Conservation (phyloP, 1,284 basidiomycete species). For the Melampsora americana region DNA sequence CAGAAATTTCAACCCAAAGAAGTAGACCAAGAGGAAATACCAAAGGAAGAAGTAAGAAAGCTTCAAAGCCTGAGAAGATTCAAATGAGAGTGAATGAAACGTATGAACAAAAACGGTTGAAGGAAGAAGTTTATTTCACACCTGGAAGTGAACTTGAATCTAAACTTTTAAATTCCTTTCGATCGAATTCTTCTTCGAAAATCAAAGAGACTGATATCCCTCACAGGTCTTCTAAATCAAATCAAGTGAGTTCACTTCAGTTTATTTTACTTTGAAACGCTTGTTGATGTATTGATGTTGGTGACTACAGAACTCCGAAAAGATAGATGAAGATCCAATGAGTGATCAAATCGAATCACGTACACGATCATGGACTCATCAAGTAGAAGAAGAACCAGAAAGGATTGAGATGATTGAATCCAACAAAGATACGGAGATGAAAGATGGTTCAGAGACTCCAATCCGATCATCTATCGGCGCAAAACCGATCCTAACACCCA, state of each 20-base stretch:
- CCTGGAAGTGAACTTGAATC: conserved; percentile 34
- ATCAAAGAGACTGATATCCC: neutral
- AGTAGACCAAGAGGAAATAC: neutral
- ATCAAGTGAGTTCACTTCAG: neutral
- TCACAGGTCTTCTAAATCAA: neutral
- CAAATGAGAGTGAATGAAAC: conserved; percentile 25
- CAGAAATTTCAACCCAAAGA: conserved; percentile 7
- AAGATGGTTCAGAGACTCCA: neutral
- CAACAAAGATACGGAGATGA: neutral
- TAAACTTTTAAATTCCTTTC: conserved; percentile 19
- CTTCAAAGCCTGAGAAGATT: conserved; percentile 6
- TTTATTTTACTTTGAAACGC: neutral
- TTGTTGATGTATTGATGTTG: neutral
- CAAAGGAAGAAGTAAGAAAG: neutral
- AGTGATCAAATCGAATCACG: neutral
- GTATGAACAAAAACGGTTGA: conserved; percentile 31
- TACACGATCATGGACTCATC: neutral
- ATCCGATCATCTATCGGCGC: neutral
- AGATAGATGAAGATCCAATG: neutral
- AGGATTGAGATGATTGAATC: neutral
- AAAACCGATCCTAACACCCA: neutral
- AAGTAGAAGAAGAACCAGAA: neutral
- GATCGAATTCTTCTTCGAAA: neutral
- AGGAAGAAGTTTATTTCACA: conserved; percentile 23
- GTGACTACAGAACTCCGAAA: neutral